These are phyloP conservation scores for Tylopilus sp. DNA, from an alignment of 768 basidiomycete genomes.

Conservation along the genomic window DNA sequence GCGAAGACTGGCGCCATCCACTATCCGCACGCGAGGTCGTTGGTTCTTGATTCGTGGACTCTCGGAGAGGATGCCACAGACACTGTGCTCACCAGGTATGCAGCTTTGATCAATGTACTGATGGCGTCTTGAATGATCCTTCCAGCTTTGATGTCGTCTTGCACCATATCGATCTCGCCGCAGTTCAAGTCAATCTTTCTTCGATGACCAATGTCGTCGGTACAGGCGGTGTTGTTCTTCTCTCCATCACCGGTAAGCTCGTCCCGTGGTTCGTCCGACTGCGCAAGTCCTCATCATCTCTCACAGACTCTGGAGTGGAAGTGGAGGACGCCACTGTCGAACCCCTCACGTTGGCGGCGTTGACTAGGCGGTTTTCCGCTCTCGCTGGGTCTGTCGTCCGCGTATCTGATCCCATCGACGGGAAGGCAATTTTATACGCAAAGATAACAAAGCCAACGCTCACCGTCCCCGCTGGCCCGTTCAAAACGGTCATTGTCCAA, in stretches of 20 bases:
- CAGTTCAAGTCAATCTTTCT: conserved; percentile 16
- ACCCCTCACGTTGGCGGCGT: conserved; percentile 8
- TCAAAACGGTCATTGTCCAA: conserved; percentile 27
- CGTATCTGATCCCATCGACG: conserved; percentile 7
- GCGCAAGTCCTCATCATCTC: not conserved
- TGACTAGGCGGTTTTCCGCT: conserved; percentile 9
- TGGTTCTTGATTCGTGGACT: conserved; percentile 22
- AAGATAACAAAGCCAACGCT: conserved; percentile 15
- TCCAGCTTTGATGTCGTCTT: conserved; percentile 12
- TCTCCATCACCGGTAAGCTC: conserved; percentile 21
- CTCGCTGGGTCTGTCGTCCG: conserved; percentile 13
- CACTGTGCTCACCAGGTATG: conserved; percentile 12
- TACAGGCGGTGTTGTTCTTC: conserved; percentile 18
- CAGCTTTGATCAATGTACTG: rapidly evolving
- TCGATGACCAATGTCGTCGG: conserved; percentile 26
- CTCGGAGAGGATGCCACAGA: conserved; percentile 4
- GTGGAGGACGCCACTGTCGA: conserved; percentile 17
- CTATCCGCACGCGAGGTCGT: conserved; percentile 12
- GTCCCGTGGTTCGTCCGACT: not conserved
- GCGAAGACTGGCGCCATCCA: conserved; percentile 15
- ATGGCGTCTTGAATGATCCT: not conserved
- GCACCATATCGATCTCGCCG: conserved; percentile 19
- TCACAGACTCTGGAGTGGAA: conserved; percentile 14
- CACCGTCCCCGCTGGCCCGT: conserved; percentile 11
- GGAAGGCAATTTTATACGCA: conserved; percentile 13